Evolutionary conservation across 129 eudicot genomes (phyloP).

Genomic region (Lactuca saligna): DNA sequence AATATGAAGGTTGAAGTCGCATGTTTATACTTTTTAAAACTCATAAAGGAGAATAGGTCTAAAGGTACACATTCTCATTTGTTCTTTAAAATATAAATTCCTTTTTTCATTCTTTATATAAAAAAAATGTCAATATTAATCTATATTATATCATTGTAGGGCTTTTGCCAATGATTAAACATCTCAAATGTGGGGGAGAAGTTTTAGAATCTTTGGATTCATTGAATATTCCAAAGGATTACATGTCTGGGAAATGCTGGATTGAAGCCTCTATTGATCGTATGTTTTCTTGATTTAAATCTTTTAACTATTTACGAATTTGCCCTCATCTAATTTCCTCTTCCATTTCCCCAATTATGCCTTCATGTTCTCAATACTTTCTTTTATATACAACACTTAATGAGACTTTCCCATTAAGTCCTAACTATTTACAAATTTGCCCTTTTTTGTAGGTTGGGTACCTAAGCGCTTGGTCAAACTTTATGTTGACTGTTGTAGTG

Average conservation of each 20-base stretch:
- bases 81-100: constrained; percentile 6
- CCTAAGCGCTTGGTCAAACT: constrained; percentile 74
- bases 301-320: too few relatives aligned
- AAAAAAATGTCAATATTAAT: too few relatives aligned
- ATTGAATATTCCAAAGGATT: constrained; percentile 41
- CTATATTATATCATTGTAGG: constrained; percentile 39
- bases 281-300: constrained; percentile 24
- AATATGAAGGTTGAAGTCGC: constrained; percentile 70
- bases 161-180: constrained; percentile 66
- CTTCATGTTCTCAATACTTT: too few relatives aligned
- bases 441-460: constrained; percentile 54
- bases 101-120: constrained; percentile 1
- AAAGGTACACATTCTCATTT: constrained; percentile 49
- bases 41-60: constrained; percentile 63
- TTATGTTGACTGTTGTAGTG: constrained; percentile 73
- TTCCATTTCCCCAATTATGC: too few relatives aligned
- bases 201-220: constrained; percentile 48
- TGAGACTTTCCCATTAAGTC: too few relatives aligned
- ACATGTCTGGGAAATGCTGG: constrained; percentile 46
- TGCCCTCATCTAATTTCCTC: too few relatives aligned
- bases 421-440: too few relatives aligned
- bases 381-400: too few relatives aligned
- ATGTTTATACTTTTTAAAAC: constrained; percentile 69
- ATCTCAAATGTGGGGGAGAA: constrained; percentile 51
- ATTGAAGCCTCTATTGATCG: constrained; percentile 69